These are phyloP conservation scores for Paracamarosporium sp. DNA, from an alignment of 2,329 filamentous ascomycete genomes.

Conservation along the genomic window DNA sequence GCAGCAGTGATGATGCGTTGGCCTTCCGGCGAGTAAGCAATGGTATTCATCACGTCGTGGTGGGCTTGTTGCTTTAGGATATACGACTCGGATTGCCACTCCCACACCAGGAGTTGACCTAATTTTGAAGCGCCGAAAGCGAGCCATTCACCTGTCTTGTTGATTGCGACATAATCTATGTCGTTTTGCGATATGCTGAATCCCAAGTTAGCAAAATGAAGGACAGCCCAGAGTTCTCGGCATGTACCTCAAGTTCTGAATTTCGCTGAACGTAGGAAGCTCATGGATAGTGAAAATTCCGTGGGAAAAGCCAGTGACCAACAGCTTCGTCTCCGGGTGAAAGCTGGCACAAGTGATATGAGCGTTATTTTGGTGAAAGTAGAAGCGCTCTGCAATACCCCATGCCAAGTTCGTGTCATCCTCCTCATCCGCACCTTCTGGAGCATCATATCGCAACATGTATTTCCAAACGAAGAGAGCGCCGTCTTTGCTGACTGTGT, in stretches of 20 bases:
- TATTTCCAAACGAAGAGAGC: constrained; percentile 95
- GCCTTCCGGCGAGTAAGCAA: constrained; percentile 92
- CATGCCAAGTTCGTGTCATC: constrained; percentile 77
- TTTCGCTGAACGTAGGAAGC: constrained; percentile 92
- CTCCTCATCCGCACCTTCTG: constrained; percentile 62
- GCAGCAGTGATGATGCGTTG: constrained; percentile 91
- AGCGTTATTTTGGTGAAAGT: constrained; percentile 90
- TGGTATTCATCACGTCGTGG: constrained; percentile 91
- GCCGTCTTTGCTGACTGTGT: constrained; percentile 96
- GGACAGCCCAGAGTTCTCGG: background rate
- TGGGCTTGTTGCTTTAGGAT: constrained; percentile 98
- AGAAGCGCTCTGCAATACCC: constrained; percentile 90
- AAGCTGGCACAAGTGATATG: constrained; percentile 90
- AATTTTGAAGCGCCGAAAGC: constrained; percentile 95
- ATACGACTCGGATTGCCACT: constrained; percentile 99
- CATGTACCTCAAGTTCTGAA: constrained; percentile 74
- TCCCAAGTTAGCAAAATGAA: constrained; percentile 21
- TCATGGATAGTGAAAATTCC: constrained; percentile 95
- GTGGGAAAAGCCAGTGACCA: constrained; percentile 96
- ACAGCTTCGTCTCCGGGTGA: constrained; percentile 83
- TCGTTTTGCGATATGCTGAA: constrained; percentile 93
- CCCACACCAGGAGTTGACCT: constrained; percentile 97
- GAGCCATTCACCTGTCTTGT: constrained; percentile 93
- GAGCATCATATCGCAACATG: constrained; percentile 64
- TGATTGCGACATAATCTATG: constrained; percentile 93